These are phyloP conservation scores for Xylariaceae sp. DNA, from an alignment of 2,329 filamentous ascomycete genomes.

Conservation along the genomic window DNA sequence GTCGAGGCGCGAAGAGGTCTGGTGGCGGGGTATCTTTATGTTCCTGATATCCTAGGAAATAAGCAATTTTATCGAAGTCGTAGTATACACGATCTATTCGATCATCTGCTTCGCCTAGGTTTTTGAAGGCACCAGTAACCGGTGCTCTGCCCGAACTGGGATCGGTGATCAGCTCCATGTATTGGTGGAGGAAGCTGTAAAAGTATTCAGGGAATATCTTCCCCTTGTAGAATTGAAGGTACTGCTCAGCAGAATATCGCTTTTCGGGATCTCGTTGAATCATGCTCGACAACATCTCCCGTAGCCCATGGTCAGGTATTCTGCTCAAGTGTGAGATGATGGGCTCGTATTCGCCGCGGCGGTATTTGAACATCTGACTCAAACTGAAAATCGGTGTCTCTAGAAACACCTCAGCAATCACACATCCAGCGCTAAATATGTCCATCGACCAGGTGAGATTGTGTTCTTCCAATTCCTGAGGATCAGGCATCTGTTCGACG, in stretches of 20 bases:
- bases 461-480: conserved; percentile 52
- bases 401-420: conserved; percentile 92
- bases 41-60: conserved; percentile 75
- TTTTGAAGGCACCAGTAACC: conserved; percentile 62
- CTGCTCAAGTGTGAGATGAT: conserved; percentile 73
- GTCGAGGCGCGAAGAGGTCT: conserved; percentile 39
- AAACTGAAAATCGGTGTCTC: conserved; percentile 97
- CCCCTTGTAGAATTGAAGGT: conserved; percentile 82
- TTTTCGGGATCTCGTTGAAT: conserved; percentile 90
- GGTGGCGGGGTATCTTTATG: conserved; percentile 33
- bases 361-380: conserved; percentile 91
- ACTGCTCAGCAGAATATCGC: conserved; percentile 88
- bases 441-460: conserved; percentile 91
- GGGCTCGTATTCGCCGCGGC: conserved; percentile 87
- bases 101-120: conserved; percentile 83
- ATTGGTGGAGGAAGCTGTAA: conserved; percentile 94
- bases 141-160: conserved; percentile 72
- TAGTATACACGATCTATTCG: conserved; percentile 88
- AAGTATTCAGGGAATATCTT: conserved; percentile 97
- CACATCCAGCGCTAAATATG: conserved; percentile 93
- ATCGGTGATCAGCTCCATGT: conserved; percentile 94
- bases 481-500: conserved; percentile 41
- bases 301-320: conserved; percentile 80
- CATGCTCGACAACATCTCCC: conserved; percentile 91
- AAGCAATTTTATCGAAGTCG: conserved; percentile 97